phyloP scores from a whole-genome alignment of 768 basidiomycete genomes.

The Candolleomyces efflorescens region DNA sequence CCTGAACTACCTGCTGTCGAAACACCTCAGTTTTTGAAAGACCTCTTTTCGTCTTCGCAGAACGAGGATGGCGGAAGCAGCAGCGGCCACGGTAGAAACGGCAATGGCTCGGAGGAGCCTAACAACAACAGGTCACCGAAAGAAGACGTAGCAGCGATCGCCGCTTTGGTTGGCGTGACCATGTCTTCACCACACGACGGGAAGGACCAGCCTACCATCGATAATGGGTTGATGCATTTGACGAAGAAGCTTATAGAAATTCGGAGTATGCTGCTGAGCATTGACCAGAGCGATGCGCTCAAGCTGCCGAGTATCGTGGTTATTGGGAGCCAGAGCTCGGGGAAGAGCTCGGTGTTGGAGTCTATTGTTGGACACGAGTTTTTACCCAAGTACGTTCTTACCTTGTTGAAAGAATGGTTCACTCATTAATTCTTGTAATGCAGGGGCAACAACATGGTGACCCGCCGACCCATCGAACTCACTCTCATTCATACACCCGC shows the following conservation, averaged over 20 bases:
- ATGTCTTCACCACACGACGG: constrained; percentile 73
- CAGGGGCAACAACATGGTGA: constrained; percentile 99
- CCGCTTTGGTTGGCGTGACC: constrained; percentile 73
- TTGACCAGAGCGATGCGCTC: constrained; percentile 92
- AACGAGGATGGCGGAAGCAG: constrained; percentile 27
- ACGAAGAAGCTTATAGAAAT: constrained; percentile 97
- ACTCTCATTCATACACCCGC: constrained; percentile 91
- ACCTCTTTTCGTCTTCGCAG: constrained; percentile 42
- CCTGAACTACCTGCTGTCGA: constrained; percentile 52
- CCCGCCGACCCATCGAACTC: constrained; percentile 94
- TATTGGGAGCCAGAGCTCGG: constrained; percentile 96
- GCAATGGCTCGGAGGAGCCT: constrained; percentile 23
- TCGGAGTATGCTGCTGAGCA: constrained; percentile 87
- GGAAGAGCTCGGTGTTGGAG: constrained; percentile 96
- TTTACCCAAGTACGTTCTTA: constrained; percentile 80
- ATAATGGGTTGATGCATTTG: constrained; percentile 88
- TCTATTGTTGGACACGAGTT: constrained; percentile 98
- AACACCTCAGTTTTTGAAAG: constrained; percentile 67
- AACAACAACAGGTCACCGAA: constrained; percentile 49
- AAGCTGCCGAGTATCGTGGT: constrained; percentile 98
- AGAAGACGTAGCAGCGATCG: constrained; percentile 55
- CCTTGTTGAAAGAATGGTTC: neutral
- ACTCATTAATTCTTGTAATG: neutral
- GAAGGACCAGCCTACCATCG: constrained; percentile 40
- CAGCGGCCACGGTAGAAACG: constrained; percentile 19